These are phyloP conservation scores for Hanseniaspora taiwanica DNA, from an alignment of 805 yeast species.

Conservation along the genomic window DNA sequence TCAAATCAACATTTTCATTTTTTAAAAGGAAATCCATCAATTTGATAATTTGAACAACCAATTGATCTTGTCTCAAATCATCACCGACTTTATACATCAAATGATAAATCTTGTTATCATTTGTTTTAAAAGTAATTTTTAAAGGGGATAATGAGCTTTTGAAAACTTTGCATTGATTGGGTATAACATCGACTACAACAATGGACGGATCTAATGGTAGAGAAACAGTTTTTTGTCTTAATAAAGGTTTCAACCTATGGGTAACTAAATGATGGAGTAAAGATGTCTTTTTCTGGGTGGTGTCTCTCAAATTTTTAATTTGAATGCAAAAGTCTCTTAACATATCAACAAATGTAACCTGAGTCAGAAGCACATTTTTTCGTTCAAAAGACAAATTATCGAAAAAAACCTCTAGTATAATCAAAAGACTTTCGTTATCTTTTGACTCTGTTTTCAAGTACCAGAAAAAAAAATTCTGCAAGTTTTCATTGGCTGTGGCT, in stretches of 20 bases:
- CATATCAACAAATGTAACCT: conserved; percentile 54
- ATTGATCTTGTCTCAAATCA: conserved; percentile 90
- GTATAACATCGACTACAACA: conserved; percentile 58
- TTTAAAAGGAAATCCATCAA: conserved; percentile 81
- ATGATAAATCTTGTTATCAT: conserved; percentile 38
- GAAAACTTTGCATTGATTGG: conserved; percentile 75
- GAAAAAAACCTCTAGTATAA: conserved; percentile 34
- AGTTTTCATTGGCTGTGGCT: conserved; percentile 45
- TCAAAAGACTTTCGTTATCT: conserved; percentile 41
- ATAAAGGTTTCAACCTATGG: conserved; percentile 29
- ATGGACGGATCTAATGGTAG: conserved; percentile 79
- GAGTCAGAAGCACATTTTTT: conserved; percentile 31
- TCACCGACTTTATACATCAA: conserved; percentile 91
- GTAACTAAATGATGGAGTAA: conserved; percentile 36
- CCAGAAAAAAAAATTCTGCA: conserved; percentile 87
- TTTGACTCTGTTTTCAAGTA: conserved; percentile 77
- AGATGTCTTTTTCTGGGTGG: conserved; percentile 66
- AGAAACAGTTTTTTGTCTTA: conserved; percentile 36
- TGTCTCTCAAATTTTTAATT: conserved; percentile 55
- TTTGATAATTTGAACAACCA: conserved; percentile 85
- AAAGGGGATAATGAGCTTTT: conserved; percentile 85
- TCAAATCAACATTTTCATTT: conserved; percentile 81
- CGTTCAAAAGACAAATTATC: conserved; percentile 19
- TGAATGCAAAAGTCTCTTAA: conserved; percentile 52
- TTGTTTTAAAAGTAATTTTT: conserved; percentile 54